A percentile compares a stretch with the other conserved stretches of the same genome.
These are phyloP conservation scores for Cicer arietinum DNA, from an alignment of 306 rosid species.

Conservation along the genomic window DNA sequence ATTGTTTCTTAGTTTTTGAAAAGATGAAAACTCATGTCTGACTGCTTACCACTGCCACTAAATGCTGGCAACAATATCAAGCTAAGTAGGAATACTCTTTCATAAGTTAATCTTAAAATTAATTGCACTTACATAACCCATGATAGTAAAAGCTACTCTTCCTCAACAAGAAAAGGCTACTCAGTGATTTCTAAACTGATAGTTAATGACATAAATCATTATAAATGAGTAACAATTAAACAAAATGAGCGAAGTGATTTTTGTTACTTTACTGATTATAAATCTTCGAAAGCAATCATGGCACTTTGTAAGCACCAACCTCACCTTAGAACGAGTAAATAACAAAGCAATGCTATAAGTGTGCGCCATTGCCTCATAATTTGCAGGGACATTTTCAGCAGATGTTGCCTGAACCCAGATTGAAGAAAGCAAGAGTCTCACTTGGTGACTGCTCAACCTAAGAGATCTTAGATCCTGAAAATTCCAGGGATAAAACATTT, in stretches of 20 bases:
- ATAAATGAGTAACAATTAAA: conserved; percentile 1
- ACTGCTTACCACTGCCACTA: conserved; percentile 4
- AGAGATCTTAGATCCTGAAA: conserved; percentile 80
- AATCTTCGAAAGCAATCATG: conserved; percentile 38
- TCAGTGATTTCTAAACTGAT: background rate
- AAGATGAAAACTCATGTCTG: conserved; percentile 30
- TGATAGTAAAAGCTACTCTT: background rate
- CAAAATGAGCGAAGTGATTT: conserved; percentile 12
- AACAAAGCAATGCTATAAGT: conserved; percentile 77
- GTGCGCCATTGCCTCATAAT: conserved; percentile 96
- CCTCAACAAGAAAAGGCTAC: background rate
- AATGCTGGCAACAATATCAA: conserved; percentile 18
- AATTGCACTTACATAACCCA: conserved; percentile 22
- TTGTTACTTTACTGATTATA: conserved; percentile 5
- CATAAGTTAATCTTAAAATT: background rate
- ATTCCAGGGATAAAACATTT: conserved; percentile 36
- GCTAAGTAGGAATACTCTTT: conserved; percentile 14
- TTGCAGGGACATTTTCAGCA: conserved; percentile 78
- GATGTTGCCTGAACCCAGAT: conserved; percentile 97
- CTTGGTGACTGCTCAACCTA: conserved; percentile 95
- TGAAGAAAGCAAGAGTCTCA: conserved; percentile 88
- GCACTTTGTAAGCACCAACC: conserved; percentile 41
- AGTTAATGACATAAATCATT: conserved; percentile 17
- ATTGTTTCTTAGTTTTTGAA: conserved; percentile 18
- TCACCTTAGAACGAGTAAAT: conserved; percentile 83